phyloP scores from a whole-genome alignment of 2,329 filamentous ascomycete species.

The Penicillium concentricum region DNA sequence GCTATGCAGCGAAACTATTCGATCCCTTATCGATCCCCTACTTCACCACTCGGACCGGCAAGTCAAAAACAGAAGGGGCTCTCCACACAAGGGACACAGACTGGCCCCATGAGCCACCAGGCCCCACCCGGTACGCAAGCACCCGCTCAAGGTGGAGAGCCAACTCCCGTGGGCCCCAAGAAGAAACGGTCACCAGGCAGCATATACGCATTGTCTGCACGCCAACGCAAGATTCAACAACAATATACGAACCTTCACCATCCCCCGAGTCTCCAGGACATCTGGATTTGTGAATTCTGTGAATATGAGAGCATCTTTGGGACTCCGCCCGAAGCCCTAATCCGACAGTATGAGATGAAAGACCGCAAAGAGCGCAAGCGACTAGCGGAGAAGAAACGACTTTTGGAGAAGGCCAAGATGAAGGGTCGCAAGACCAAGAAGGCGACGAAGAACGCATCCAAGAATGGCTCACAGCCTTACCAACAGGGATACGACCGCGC shows the following conservation, averaged over 20 bases:
- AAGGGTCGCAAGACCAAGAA: slow-evolving; percentile 91
- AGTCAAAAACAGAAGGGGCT: slow-evolving; percentile 41
- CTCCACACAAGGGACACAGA: slow-evolving; percentile 57
- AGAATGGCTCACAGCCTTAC: slow-evolving; percentile 40
- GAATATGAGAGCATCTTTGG: slow-evolving; percentile 97
- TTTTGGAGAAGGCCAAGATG: slow-evolving; percentile 90
- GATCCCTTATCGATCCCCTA: slow-evolving; percentile 36
- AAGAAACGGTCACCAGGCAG: slow-evolving; percentile 66
- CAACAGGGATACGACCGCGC: slow-evolving; percentile 44
- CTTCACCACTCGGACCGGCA: slow-evolving; percentile 34
- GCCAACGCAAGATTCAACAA: slow-evolving; percentile 73
- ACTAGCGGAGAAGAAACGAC: slow-evolving; percentile 77
- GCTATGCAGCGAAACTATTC: slow-evolving; percentile 64
- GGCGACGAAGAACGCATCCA: slow-evolving; percentile 64
- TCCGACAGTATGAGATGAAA: slow-evolving; percentile 91
- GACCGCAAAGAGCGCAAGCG: slow-evolving; percentile 81
- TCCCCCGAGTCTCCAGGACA: slow-evolving; percentile 68
- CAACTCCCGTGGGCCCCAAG: slow-evolving; percentile 57
- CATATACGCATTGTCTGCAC: slow-evolving; percentile 72
- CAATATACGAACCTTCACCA: slow-evolving; percentile 74
- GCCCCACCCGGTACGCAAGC: slow-evolving; percentile 23
- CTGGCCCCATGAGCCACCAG: slow-evolving; percentile 46
- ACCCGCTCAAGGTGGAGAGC: slow-evolving; percentile 42
- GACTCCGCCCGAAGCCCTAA: slow-evolving; percentile 76
- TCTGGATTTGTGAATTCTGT: slow-evolving; percentile 97